Conservation (phyloP, 306 rosid genomes). For the Gleditsia sinensis region DNA sequence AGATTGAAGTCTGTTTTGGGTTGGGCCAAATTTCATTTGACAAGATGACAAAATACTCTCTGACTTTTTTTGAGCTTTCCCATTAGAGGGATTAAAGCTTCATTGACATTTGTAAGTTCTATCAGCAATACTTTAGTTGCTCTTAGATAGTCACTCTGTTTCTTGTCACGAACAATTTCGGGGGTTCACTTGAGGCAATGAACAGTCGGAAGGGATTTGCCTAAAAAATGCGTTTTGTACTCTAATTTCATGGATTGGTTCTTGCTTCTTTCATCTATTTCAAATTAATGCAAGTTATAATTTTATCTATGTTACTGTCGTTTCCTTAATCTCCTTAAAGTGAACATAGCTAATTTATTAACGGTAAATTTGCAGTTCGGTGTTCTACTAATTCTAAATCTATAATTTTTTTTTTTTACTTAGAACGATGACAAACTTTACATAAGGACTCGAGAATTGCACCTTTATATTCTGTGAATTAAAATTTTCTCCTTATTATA, state of each 20-base stretch:
- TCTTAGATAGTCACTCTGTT: conserved; percentile 22
- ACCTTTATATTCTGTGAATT: neutral
- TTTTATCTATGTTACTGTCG: too few species aligned
- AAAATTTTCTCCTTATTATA: neutral
- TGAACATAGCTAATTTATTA: too few species aligned
- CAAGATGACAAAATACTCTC: conserved; percentile 21
- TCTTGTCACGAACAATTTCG: conserved; percentile 13
- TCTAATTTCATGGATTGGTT: neutral
- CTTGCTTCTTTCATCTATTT: conserved; percentile 21
- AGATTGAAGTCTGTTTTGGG: conserved; percentile 21
- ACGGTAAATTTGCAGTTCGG: neutral
- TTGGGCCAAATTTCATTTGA: conserved; percentile 32
- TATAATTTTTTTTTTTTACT: neutral
- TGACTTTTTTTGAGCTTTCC: conserved; percentile 42
- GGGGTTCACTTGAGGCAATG: conserved; percentile 21
- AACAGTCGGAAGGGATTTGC: conserved; percentile 11
- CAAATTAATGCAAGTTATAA: neutral
- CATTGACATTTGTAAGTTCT: conserved; percentile 11
- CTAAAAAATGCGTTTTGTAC: conserved; percentile 1
- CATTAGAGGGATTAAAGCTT: conserved; percentile 33
- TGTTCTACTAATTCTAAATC: neutral
- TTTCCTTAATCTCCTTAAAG: too few species aligned
- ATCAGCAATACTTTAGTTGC: conserved; percentile 23
- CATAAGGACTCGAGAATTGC: neutral
- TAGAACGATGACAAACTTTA: neutral